Evolutionary conservation across 208 protist species (phyloP).

Genomic region (Angomonas ambiguus): DNA sequence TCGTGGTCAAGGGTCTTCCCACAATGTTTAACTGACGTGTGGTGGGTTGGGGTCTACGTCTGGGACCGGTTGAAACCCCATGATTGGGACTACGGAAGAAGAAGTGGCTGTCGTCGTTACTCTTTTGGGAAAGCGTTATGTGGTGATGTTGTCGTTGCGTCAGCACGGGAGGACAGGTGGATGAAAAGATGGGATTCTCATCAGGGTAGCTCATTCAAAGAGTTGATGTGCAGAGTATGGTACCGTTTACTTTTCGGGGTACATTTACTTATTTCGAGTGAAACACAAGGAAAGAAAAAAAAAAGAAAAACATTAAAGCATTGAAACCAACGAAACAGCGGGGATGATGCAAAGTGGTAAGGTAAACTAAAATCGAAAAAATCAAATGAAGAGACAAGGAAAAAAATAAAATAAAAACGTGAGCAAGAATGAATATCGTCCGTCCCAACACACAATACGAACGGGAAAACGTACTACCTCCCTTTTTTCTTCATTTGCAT

Average conservation of each 20-base stretch:
- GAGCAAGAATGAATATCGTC: conserved; percentile 6
- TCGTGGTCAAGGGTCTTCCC: background rate
- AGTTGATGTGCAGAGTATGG: background rate
- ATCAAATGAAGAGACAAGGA: conserved; percentile 12
- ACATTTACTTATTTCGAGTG: background rate
- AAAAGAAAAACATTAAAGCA: background rate
- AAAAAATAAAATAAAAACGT: conserved; percentile 18
- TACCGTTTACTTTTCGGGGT: too few relatives aligned
- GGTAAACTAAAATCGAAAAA: conserved; percentile 11
- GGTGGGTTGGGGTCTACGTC: too few relatives aligned
- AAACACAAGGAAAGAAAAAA: background rate
- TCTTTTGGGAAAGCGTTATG: too few relatives aligned
- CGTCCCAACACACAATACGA: background rate
- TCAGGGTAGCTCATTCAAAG: background rate
- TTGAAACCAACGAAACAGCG: background rate
- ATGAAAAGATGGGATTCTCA: background rate
- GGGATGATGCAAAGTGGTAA: background rate
- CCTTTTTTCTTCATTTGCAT: too few relatives aligned
- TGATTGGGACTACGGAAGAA: too few relatives aligned
- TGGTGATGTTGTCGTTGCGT: too few relatives aligned
- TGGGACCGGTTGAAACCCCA: too few relatives aligned
- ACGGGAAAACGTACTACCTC: too few relatives aligned
- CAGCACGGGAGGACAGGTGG: background rate
- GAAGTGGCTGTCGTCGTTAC: too few relatives aligned
- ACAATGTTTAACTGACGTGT: background rate